These are phyloP conservation scores for Stemphylium lycopersici DNA, from an alignment of 2,329 filamentous ascomycete genomes.

Conservation along the genomic window DNA sequence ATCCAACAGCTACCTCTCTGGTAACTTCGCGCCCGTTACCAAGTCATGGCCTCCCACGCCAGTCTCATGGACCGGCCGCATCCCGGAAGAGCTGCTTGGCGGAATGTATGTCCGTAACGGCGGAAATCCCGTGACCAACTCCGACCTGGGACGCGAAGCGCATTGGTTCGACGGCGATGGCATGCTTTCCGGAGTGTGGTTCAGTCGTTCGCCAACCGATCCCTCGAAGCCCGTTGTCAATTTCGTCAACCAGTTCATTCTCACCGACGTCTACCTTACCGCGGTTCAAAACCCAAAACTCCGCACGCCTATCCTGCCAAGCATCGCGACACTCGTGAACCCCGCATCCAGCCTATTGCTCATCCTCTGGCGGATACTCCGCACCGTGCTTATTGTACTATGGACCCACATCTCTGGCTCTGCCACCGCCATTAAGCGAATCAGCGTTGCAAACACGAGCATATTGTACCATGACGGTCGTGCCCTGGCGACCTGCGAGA, in stretches of 20 bases:
- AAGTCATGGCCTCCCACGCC: slow-evolving; percentile 61
- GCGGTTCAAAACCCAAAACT: slow-evolving; percentile 56
- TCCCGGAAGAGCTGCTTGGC: slow-evolving; percentile 69
- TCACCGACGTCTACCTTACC: slow-evolving; percentile 70
- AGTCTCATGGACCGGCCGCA: slow-evolving; percentile 63
- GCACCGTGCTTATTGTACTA: slow-evolving; percentile 64
- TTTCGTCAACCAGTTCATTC: slow-evolving; percentile 72
- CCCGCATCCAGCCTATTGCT: slow-evolving; percentile 60
- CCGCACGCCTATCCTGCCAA: slow-evolving; percentile 66
- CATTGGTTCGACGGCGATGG: slow-evolving; percentile 81
- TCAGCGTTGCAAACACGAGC: slow-evolving; percentile 73
- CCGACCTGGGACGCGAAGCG: slow-evolving; percentile 65
- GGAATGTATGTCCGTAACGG: slow-evolving; percentile 77
- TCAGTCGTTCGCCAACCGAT: slow-evolving; percentile 52
- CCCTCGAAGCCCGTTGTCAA: slow-evolving; percentile 59
- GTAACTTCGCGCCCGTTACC: slow-evolving; percentile 73
- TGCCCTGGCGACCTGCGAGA: slow-evolving; percentile 73
- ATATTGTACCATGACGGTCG: slow-evolving; percentile 72
- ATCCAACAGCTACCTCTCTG: slow-evolving; percentile 62
- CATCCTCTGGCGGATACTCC: slow-evolving; percentile 60
- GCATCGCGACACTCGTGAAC: slow-evolving; percentile 69
- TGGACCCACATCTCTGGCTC: slow-evolving; percentile 65
- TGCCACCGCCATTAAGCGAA: slow-evolving; percentile 65
- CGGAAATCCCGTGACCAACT: slow-evolving; percentile 69
- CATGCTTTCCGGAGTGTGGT: slow-evolving; percentile 73